Evolutionary conservation across 2,329 filamentous ascomycete genomes (phyloP).

Genomic region (Botryosphaeria dothidea): DNA sequence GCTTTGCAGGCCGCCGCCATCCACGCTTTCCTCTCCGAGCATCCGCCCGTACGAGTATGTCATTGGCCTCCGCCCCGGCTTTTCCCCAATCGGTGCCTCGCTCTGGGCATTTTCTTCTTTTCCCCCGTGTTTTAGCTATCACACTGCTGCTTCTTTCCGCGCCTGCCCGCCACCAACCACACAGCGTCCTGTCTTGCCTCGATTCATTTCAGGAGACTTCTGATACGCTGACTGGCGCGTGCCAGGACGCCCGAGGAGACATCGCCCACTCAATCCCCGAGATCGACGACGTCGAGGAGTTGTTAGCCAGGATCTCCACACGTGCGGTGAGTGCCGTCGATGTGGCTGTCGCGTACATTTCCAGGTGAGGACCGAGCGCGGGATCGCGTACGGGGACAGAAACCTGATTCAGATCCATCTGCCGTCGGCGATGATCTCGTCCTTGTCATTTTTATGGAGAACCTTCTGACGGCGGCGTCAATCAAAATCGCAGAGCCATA

Average conservation of each 20-base stretch:
- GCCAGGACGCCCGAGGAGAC: background rate
- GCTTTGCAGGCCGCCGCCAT: constrained; percentile 7
- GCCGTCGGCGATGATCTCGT: background rate
- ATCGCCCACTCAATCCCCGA: background rate
- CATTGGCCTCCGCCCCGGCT: background rate
- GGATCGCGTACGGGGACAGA: background rate
- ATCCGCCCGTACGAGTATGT: constrained; percentile 3
- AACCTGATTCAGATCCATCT: background rate
- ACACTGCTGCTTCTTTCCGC: background rate
- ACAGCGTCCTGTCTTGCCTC: background rate
- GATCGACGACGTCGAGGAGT: constrained; percentile 3
- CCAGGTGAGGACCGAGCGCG: constrained; percentile 10
- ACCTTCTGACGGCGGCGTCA: background rate
- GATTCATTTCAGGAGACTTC: background rate
- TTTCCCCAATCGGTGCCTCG: background rate
- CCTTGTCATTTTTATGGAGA: background rate
- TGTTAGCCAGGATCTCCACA: constrained; percentile 1
- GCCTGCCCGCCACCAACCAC: background rate
- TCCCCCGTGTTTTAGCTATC: constrained; percentile 2
- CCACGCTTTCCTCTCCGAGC: constrained; percentile 3
- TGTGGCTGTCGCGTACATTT: constrained; percentile 6
- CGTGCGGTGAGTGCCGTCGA: constrained; percentile 5
- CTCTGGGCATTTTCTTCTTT: background rate
- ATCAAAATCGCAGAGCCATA: constrained; percentile 9
- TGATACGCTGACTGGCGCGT: background rate